Conservation (phyloP, 345 rosid genomes). For the Jatropha curcas region DNA sequence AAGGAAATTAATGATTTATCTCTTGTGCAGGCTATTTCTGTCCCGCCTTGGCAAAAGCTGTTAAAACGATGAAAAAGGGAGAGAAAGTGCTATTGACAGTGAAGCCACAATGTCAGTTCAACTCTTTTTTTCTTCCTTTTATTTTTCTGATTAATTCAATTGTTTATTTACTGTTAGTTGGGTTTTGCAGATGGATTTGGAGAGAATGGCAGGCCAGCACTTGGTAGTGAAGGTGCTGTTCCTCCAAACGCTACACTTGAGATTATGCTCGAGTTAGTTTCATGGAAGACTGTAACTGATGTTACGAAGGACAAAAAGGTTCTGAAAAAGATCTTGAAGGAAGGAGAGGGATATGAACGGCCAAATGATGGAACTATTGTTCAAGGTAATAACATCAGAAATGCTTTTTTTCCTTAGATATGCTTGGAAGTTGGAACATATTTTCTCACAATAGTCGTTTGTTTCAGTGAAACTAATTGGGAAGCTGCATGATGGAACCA, state of each 20-base stretch:
- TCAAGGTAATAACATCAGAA: conserved; percentile 38
- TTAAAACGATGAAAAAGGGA: conserved; percentile 88
- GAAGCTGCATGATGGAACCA: conserved; percentile 75
- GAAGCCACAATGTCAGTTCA: conserved; percentile 66
- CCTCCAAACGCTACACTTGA: conserved; percentile 77
- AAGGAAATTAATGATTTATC: no score
- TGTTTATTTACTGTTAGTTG: not conserved
- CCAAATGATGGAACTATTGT: conserved; percentile 86
- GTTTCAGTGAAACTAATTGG: conserved; percentile 80
- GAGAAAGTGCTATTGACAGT: conserved; percentile 77
- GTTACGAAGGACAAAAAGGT: conserved; percentile 85
- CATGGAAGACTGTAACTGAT: conserved; percentile 84
- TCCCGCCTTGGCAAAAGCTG: conserved; percentile 75
- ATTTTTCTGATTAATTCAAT: not conserved
- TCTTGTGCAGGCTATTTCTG: conserved; percentile 64
- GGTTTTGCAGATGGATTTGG: conserved; percentile 77
- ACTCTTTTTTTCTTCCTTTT: no score
- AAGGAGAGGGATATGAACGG: conserved; percentile 84
- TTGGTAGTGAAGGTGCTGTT: conserved; percentile 57
- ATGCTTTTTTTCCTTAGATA: not conserved
- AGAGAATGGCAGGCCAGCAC: conserved; percentile 70
- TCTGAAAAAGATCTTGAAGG: conserved; percentile 69
- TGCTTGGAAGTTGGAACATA: not conserved
- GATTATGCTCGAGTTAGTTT: conserved; percentile 67
- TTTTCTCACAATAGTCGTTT: not conserved